Percentiles rank a stretch among this genome's conserved stretches.
Evolutionary conservation across 2,329 filamentous ascomycete species (phyloP).

Genomic region (Teratosphaeria nubilosa): DNA sequence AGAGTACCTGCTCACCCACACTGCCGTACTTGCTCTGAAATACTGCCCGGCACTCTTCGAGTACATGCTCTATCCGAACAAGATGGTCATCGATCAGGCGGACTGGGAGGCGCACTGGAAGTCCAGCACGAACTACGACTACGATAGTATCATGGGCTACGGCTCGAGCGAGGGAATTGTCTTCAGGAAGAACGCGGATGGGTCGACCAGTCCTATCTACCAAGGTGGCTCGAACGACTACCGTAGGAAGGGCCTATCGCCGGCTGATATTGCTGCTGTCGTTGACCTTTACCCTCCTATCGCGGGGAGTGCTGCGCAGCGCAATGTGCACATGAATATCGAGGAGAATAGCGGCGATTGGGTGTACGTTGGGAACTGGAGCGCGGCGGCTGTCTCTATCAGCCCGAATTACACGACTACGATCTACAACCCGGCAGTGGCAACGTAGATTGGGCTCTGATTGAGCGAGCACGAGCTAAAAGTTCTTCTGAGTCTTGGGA

Average conservation of each 20-base stretch:
- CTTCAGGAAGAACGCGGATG: neutral
- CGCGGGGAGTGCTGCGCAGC: no score
- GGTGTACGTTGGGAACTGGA: neutral
- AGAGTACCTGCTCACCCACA: neutral
- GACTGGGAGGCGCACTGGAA: neutral
- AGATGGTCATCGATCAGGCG: neutral
- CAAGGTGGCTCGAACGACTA: neutral
- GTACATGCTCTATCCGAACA: neutral
- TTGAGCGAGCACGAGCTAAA: no score
- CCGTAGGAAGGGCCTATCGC: neutral
- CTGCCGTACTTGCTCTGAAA: neutral
- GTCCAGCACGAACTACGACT: neutral
- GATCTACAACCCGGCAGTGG: no score
- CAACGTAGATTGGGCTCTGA: no score
- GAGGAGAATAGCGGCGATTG: neutral
- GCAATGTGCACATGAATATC: no score
- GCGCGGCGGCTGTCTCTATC: no score
- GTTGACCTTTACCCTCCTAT: neutral
- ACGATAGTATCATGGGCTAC: neutral
- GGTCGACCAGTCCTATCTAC: neutral
- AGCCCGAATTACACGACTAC: no score
- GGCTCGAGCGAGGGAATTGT: neutral
- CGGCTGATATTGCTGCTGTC: neutral
- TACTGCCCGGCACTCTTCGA: neutral
- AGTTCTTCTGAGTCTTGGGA: no score